Conservation (phyloP, 1,139 yeast genomes). For the Debaryomyces singareniensis region DNA sequence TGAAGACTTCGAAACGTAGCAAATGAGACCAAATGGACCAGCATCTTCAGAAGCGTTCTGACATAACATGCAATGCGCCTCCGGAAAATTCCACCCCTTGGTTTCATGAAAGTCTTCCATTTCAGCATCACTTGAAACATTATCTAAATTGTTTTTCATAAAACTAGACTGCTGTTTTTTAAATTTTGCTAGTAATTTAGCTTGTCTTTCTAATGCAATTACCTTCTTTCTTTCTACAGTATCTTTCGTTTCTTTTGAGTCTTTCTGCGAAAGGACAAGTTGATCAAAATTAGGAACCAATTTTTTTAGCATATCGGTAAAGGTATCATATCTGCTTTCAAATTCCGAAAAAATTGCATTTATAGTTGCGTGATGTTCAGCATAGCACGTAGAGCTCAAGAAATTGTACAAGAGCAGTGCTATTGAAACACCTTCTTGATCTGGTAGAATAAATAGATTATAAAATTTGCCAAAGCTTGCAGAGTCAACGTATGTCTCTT, state of each 20-base stretch:
- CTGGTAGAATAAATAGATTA: constrained; percentile 24
- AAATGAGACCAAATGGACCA: constrained; percentile 72
- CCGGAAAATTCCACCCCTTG: constrained; percentile 66
- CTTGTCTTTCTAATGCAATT: constrained; percentile 66
- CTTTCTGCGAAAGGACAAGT: constrained; percentile 12
- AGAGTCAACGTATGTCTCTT: constrained; percentile 24
- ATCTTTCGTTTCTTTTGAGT: constrained; percentile 16
- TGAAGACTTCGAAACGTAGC: constrained; percentile 53
- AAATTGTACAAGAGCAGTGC: constrained; percentile 41
- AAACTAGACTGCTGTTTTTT: constrained; percentile 72
- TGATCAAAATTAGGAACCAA: constrained; percentile 17
- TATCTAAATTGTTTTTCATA: constrained; percentile 40
- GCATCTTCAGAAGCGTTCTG: constrained; percentile 70
- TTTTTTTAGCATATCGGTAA: constrained; percentile 13
- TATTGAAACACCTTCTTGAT: constrained; percentile 30
- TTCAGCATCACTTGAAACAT: constrained; percentile 29
- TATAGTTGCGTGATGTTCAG: constrained; percentile 43
- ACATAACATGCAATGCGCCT: constrained; percentile 79
- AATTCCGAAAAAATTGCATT: constrained; percentile 46
- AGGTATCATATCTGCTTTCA: constrained; percentile 19
- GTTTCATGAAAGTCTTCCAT: constrained; percentile 26
- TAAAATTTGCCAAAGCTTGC: constrained; percentile 27
- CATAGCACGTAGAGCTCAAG: constrained; percentile 32
- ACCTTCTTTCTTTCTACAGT: constrained; percentile 58
- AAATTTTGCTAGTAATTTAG: constrained; percentile 69